phyloP scores from a whole-genome alignment of 2,329 filamentous ascomycete species.

The Colletotrichum nymphaeae region DNA sequence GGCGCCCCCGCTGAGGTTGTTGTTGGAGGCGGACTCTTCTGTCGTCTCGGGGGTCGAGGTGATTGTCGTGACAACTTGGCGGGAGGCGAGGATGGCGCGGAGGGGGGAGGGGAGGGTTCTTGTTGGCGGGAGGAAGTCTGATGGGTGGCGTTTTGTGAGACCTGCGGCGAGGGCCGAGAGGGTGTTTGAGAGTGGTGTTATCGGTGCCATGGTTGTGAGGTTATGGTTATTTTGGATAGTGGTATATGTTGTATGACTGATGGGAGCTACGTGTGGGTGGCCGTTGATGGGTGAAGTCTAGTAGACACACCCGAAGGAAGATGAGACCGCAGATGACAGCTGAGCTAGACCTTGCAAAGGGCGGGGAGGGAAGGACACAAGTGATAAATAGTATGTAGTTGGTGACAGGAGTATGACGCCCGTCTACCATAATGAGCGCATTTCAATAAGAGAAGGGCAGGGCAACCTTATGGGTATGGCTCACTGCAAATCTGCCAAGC shows the following conservation, averaged over 20 bases:
- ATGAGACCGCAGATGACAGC: not conserved
- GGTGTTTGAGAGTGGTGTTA: not conserved
- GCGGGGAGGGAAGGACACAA: not conserved
- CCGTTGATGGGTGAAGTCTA: not conserved
- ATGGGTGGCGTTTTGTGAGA: not conserved
- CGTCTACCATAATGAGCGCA: not conserved
- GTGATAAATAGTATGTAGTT: conserved; percentile 8
- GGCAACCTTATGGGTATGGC: no score
- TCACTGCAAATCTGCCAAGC: not conserved
- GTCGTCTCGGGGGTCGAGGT: conserved; percentile 35
- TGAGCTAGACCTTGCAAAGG: not conserved
- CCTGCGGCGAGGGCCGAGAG: not conserved
- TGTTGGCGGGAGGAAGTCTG: conserved; percentile 2
- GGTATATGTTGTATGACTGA: not conserved
- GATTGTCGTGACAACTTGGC: conserved; percentile 47
- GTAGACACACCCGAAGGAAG: not conserved
- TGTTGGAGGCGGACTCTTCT: conserved; percentile 36
- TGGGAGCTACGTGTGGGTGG: not conserved
- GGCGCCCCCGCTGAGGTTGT: conserved; percentile 56
- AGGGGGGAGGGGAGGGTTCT: conserved; percentile 9
- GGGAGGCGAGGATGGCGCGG: conserved; percentile 10
- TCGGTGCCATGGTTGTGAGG: conserved; percentile 19
- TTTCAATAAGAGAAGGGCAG: not conserved
- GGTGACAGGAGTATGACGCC: conserved; percentile 22
- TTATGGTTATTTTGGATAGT: not conserved